Conservation (phyloP, 768 basidiomycete genomes). For the Agrocybe praecox region DNA sequence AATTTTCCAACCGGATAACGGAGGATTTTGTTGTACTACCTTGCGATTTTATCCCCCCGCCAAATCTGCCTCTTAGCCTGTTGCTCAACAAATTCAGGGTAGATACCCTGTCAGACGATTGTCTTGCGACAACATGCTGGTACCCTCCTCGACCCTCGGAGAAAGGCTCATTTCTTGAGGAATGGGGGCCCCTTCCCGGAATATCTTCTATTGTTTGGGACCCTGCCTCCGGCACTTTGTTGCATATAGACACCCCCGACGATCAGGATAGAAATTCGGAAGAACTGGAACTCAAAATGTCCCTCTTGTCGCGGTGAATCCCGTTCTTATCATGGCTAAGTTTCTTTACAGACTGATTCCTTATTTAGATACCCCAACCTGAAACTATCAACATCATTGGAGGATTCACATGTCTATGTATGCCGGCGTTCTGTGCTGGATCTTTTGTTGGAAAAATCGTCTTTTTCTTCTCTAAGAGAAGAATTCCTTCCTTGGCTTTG, state of each 20-base stretch:
- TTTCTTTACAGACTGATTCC: not conserved
- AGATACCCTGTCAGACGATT: slow-evolving; percentile 63
- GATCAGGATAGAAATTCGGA: slow-evolving; percentile 68
- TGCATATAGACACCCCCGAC: slow-evolving; percentile 75
- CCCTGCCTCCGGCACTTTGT: slow-evolving; percentile 59
- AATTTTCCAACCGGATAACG: slow-evolving; percentile 75
- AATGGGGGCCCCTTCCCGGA: slow-evolving; percentile 58
- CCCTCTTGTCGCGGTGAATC: slow-evolving; percentile 64
- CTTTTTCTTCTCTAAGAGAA: slow-evolving; percentile 83
- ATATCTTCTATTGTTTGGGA: slow-evolving; percentile 69
- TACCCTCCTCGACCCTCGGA: slow-evolving; percentile 52
- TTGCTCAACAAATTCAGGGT: slow-evolving; percentile 84
- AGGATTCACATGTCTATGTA: slow-evolving; percentile 92
- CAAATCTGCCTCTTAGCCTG: slow-evolving; percentile 64
- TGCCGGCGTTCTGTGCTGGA: slow-evolving; percentile 78
- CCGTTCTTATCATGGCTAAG: not conserved
- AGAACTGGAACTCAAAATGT: slow-evolving; percentile 76
- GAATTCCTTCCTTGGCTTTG: slow-evolving; percentile 94
- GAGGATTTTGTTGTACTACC: slow-evolving; percentile 90
- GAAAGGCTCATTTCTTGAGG: slow-evolving; percentile 59
- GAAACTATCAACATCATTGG: slow-evolving; percentile 64
- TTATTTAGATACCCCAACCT: slow-evolving; percentile 66
- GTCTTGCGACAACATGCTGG: slow-evolving; percentile 72
- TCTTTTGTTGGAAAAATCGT: slow-evolving; percentile 63
- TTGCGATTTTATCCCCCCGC: slow-evolving; percentile 87